Base-by-base conservation (phyloP, 768 basidiomycete genomes). In the Neoboletus brunneissimus region DNA sequence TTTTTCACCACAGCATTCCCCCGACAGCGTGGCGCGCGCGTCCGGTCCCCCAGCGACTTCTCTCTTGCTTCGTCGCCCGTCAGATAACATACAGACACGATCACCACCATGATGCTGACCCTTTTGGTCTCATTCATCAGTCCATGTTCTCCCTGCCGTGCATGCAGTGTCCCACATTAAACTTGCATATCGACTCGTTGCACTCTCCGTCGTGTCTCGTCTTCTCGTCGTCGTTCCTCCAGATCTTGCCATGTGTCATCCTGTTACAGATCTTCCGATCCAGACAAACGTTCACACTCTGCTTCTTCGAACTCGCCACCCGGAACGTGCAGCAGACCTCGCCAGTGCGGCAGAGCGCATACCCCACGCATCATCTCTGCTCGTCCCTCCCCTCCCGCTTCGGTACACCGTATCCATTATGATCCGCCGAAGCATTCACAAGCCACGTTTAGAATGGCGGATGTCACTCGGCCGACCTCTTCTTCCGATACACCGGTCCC, bases 301-400 rank as follows among this genome's bases (percentile, higher is more conserved):
- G 13, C 48, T 63, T 63, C 61, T 53, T 48, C 40, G 43, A 60
- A 63, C 46, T 50, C 53, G 61, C 50, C 49, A 49, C 62, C 37
- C 60, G 9, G 34, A 31, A 41, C 46, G 44, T 22, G 25, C 41
- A 48, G 37, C 45, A 49, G 31, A n/a, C 61, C 20, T 46, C 38
- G 54, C 48, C 22, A 41, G 53, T 57, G 57, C 56, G 66, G 66
- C 56, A 68, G 45, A 66, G 66, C 58, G 64, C 18, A 57, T 55
- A 37, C 63, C 42, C 18, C n/a, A 45, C 52, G 18, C 11, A 58
- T 66, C 45, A 49, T 25, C 16, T 22, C 37, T 42, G 20, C 35
- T 37, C 23, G 42, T 35, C 48, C 45, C 41, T 45, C 20, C 23
- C 54, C 54, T 59, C 34, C 22, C 35, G 10, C 54, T 51, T 48